Evolutionary conservation across 768 basidiomycete species (phyloP).

Genomic region (Boletus subcaerulescens): DNA sequence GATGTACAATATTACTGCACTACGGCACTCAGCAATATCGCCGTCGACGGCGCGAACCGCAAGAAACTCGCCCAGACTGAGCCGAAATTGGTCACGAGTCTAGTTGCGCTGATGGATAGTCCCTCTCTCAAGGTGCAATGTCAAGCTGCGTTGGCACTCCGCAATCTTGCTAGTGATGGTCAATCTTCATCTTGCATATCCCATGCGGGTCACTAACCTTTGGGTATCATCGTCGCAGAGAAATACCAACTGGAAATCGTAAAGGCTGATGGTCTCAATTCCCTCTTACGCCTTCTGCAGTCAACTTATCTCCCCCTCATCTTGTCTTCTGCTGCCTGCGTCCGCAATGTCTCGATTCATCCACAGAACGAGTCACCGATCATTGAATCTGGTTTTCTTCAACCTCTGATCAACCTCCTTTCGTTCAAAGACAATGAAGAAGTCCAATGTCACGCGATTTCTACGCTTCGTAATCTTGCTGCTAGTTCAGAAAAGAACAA

Average conservation of each 20-base stretch:
- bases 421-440: slow-evolving; percentile 99
- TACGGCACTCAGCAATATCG: slow-evolving; percentile 96
- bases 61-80: slow-evolving; percentile 94
- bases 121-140: slow-evolving; percentile 98
- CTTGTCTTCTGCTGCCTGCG: slow-evolving; percentile 96
- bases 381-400: slow-evolving; percentile 96
- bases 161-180: slow-evolving; percentile 98
- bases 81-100: slow-evolving; percentile 89
- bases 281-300: slow-evolving; percentile 90
- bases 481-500: slow-evolving; percentile 99
- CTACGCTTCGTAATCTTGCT: slow-evolving; percentile 92
- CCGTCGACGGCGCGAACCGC: slow-evolving; percentile 92
- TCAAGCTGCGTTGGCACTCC: slow-evolving; percentile 92
- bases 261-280: slow-evolving; percentile 87
- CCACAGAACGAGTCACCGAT: slow-evolving; percentile 98
- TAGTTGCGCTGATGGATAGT: slow-evolving; percentile 96
- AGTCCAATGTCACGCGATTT: slow-evolving; percentile 98
- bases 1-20: slow-evolving; percentile 99
- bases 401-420: slow-evolving; percentile 91
- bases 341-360: slow-evolving; percentile 98
- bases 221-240: slow-evolving; percentile 47
- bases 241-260: slow-evolving; percentile 99
- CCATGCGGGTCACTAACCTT: slow-evolving; percentile 6
- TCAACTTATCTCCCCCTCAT: slow-evolving; percentile 98
- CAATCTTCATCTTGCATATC: slow-evolving; percentile 14